phyloP scores from a whole-genome alignment of 495 filamentous ascomycete species.

The Ramalina intermedia region DNA sequence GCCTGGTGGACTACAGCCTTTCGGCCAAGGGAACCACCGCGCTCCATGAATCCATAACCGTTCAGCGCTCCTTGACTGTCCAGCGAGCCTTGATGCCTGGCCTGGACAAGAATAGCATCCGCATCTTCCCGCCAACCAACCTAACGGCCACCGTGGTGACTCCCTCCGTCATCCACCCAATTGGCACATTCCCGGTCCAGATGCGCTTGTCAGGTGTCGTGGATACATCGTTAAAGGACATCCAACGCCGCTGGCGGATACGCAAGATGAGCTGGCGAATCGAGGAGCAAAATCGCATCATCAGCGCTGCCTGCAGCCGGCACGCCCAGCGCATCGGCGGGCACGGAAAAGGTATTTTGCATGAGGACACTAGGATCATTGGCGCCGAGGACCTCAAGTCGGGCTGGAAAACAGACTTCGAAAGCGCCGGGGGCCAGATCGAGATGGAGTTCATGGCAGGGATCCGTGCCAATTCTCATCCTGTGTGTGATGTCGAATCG shows the following conservation, averaged over 20 bases:
- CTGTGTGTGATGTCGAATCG: constrained; percentile 67
- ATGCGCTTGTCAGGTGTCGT: constrained; percentile 70
- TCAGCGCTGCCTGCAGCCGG: constrained; percentile 68
- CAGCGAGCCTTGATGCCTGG: constrained; percentile 65
- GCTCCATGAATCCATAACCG: constrained; percentile 48
- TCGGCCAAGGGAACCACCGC: constrained; percentile 48
- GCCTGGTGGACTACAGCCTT: constrained; percentile 65
- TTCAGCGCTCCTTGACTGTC: constrained; percentile 50
- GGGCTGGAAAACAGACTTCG: constrained; percentile 97
- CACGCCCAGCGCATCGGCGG: constrained; percentile 61
- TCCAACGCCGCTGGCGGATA: constrained; percentile 66
- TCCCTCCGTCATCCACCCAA: constrained; percentile 72
- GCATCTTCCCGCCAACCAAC: constrained; percentile 92
- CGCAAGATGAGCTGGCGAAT: constrained; percentile 87
- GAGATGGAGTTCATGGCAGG: constrained; percentile 69
- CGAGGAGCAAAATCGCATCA: constrained; percentile 66
- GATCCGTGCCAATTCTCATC: constrained; percentile 45
- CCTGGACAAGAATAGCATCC: constrained; percentile 59
- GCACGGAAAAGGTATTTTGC: constrained; percentile 58
- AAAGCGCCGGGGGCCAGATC: constrained; percentile 51
- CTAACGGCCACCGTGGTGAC: constrained; percentile 70
- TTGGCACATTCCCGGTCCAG: constrained; percentile 64
- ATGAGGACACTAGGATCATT: constrained; percentile 63
- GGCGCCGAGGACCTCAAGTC: constrained; percentile 59
- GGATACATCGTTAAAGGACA: constrained; percentile 39